Percentiles rank a stretch among this genome's conserved stretches.
phyloP scores from a whole-genome alignment of 768 basidiomycete species.

The Podaxis sp. region DNA sequence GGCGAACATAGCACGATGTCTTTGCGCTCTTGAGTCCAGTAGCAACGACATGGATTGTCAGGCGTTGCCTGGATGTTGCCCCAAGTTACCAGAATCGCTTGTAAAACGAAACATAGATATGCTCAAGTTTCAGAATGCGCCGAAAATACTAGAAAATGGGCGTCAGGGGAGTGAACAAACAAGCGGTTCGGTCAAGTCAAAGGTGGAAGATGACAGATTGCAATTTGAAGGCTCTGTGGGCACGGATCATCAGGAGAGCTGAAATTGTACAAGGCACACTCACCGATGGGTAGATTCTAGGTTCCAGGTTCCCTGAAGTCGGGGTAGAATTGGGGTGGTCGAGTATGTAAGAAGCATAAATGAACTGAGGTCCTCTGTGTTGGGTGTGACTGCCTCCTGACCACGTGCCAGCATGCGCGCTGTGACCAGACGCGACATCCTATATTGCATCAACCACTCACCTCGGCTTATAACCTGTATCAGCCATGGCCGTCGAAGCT shows the following conservation, averaged over 20 bases:
- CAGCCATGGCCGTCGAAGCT: slow-evolving; percentile 10
- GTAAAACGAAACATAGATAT: neutral
- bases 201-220: too few relatives aligned
- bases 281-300: too few relatives aligned
- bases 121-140: neutral
- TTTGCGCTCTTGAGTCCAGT: too few relatives aligned
- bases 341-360: too few relatives aligned
- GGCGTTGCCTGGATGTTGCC: neutral
- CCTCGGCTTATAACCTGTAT: neutral
- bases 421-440: slow-evolving; percentile 1
- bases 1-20: neutral
- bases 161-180: neutral
- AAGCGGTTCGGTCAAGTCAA: neutral
- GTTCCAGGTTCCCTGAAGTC: too few relatives aligned
- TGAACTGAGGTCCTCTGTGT: neutral
- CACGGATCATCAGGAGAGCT: neutral
- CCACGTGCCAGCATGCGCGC: neutral
- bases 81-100: neutral
- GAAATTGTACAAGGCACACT: neutral
- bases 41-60: too few relatives aligned
- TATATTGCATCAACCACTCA: neutral
- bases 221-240: too few relatives aligned
- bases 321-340: too few relatives aligned
- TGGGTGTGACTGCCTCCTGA: neutral
- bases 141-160: neutral